These are phyloP conservation scores for Plasmopara muralis DNA, from an alignment of 352 stramenopile genomes.

Conservation along the genomic window DNA sequence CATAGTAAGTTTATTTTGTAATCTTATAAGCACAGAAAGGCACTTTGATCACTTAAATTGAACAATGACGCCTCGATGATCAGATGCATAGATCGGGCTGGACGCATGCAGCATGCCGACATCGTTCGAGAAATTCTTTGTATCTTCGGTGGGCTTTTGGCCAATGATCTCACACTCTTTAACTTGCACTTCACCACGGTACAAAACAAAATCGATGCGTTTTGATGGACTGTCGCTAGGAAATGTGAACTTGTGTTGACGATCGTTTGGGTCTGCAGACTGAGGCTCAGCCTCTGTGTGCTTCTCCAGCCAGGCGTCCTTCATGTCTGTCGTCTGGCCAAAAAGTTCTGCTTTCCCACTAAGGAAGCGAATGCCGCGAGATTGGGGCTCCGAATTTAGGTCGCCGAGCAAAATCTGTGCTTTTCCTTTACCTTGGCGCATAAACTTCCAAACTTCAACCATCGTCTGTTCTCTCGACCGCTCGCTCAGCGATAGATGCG, in stretches of 20 bases:
- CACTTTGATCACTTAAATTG: slow-evolving; percentile 35
- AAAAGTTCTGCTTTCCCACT: slow-evolving; percentile 50
- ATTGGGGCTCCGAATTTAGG: slow-evolving; percentile 83
- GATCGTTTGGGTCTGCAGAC: slow-evolving; percentile 40
- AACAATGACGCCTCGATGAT: slow-evolving; percentile 77
- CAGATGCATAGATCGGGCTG: slow-evolving; percentile 82
- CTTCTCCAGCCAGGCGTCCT: slow-evolving; percentile 66
- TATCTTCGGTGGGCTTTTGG: slow-evolving; percentile 64
- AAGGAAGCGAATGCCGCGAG: slow-evolving; percentile 69
- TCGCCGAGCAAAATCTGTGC: slow-evolving; percentile 80
- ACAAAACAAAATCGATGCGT: slow-evolving; percentile 84
- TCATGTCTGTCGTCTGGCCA: slow-evolving; percentile 56
- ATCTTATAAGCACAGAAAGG: no score
- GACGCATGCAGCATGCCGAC: slow-evolving; percentile 69
- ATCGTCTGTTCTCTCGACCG: slow-evolving; percentile 65
- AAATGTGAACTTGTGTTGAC: slow-evolving; percentile 69
- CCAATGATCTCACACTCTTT: slow-evolving; percentile 71
- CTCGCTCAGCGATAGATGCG: slow-evolving; percentile 79
- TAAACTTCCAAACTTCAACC: slow-evolving; percentile 78
- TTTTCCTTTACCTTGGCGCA: slow-evolving; percentile 47
- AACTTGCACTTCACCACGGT: slow-evolving; percentile 52
- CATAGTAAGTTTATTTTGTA: background rate
- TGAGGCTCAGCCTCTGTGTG: slow-evolving; percentile 53
- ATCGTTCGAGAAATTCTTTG: slow-evolving; percentile 39
- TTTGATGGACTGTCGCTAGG: slow-evolving; percentile 79